A percentile compares a stretch with the other conserved stretches of the same genome.
These are phyloP conservation scores for Pestalotiopsis sp. DNA, from an alignment of 2,329 filamentous ascomycete species.

Conservation along the genomic window DNA sequence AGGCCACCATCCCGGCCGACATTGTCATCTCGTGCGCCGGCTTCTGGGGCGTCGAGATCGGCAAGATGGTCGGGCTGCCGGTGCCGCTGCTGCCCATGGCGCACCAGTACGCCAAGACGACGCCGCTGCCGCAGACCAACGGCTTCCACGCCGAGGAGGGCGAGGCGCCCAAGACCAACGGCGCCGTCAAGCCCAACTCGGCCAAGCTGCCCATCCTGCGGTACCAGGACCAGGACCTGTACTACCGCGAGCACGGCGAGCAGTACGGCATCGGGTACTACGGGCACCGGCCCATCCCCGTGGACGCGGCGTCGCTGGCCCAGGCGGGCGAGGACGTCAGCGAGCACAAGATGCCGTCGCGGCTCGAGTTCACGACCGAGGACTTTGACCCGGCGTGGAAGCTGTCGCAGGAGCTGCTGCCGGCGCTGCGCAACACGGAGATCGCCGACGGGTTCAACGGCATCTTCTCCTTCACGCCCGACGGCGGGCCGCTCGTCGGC, in stretches of 20 bases:
- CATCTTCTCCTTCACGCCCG: slow-evolving; percentile 68
- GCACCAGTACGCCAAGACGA: slow-evolving; percentile 68
- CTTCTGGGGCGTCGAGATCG: slow-evolving; percentile 69
- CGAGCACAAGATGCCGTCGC: slow-evolving; percentile 66
- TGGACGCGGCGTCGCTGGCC: slow-evolving; percentile 57
- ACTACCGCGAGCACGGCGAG: slow-evolving; percentile 67
- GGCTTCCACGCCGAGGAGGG: not conserved
- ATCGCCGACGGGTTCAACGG: slow-evolving; percentile 67
- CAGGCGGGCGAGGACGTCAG: slow-evolving; percentile 55
- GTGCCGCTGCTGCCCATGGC: slow-evolving; percentile 64
- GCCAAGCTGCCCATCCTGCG: slow-evolving; percentile 61
- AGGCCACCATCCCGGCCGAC: slow-evolving; percentile 56
- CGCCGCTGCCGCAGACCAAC: slow-evolving; percentile 40
- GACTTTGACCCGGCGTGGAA: slow-evolving; percentile 66
- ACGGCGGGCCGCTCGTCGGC: slow-evolving; percentile 63
- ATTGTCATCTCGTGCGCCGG: slow-evolving; percentile 66
- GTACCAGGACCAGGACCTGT: slow-evolving; percentile 66
- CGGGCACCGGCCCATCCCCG: slow-evolving; percentile 63
- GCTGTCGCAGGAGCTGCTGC: slow-evolving; percentile 56
- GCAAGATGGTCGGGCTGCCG: slow-evolving; percentile 60
- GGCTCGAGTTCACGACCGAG: slow-evolving; percentile 59
- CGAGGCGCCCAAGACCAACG: not conserved
- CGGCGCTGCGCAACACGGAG: slow-evolving; percentile 50
- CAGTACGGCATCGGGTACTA: slow-evolving; percentile 67
- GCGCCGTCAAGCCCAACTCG: slow-evolving; percentile 38